Evolutionary conservation across 2,329 filamentous ascomycete species (phyloP), one percentile per base, ranked within the genome.

Genomic region (Scolecobasidium constrictum): DNA sequence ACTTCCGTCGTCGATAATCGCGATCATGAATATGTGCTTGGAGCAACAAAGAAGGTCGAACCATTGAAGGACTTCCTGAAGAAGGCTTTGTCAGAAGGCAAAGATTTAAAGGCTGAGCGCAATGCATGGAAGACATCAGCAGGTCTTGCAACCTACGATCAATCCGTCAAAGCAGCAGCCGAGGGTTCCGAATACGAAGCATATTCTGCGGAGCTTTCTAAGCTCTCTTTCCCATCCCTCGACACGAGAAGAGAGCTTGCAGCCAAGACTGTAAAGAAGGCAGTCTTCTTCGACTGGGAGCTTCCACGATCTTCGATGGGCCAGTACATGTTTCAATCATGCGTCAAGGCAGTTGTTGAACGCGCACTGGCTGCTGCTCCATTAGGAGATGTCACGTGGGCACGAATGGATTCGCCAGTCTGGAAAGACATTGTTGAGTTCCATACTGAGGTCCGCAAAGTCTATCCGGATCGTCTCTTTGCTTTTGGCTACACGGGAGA

Each of bases 1-100:
- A 62, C 61, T 0, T 59, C 56, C 49, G 52, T 56, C 2, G 53
- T 61, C 6, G 63, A 66, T 44, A 46, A 54, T 4, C 50, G 62
- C 3, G 63, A 65, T 37, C 63, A 65, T 37, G 56, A 58, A 35
- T 65, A 62, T 46, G 55, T 65, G 6, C 49, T 62, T 4, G 63
- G 62, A 1, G 61, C 62, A 1, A 65, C 62, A 2, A 52, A 53
- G 13, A 42, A 48, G 1, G 47, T 63, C 2, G 49, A 53, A 42
- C 49, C 56, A 12, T 46, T 63, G 5, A 50, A 49, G 5, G 48
- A 54, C 13, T 52, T 49, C 2, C 38, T 61, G 0, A 34, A 44
- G 13, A 48, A 51, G 3, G 58, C 54, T 16, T 44, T 52, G 13
- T 48, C 47, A 2, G 47, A 47, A 4, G 55, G 54, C 0, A 49